Conservation (phyloP, 169 alveolate genomes). For the Cryptosporidium parvum region DNA sequence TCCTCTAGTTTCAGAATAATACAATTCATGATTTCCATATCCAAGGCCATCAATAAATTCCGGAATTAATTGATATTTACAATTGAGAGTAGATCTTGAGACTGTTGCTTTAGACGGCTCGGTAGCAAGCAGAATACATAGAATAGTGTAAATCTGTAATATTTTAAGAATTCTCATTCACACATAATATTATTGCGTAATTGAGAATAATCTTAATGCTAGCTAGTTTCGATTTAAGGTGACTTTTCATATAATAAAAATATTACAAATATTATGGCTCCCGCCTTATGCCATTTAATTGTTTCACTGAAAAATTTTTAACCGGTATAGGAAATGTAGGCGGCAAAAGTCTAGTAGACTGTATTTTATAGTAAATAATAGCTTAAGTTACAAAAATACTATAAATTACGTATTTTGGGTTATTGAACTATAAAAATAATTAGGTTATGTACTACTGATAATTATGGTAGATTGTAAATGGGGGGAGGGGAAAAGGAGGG, state of each 20-base stretch:
- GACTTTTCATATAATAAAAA: background rate
- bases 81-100: slow-evolving; percentile 42
- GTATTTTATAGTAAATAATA: background rate
- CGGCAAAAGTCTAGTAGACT: background rate
- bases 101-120: background rate
- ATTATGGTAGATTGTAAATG: background rate
- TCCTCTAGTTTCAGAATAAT: slow-evolving; percentile 58
- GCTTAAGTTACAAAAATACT: background rate
- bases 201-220: background rate
- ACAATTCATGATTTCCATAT: slow-evolving; percentile 37
- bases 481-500: slow-evolving; percentile 36
- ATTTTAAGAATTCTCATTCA: slow-evolving; percentile 40
- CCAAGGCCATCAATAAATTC: slow-evolving; percentile 59
- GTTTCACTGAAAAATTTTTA: background rate
- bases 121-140: background rate
- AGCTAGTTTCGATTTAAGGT: background rate
- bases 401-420: background rate
- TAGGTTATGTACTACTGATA: background rate
- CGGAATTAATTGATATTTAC: slow-evolving; percentile 59
- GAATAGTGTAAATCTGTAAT: background rate
- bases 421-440: background rate
- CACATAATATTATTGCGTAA: slow-evolving; percentile 38
- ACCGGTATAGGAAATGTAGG: background rate
- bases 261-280: background rate
- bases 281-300: background rate